These are phyloP conservation scores for Oldenlandia corymbosa DNA, from an alignment of 257 asterid genomes.

Conservation along the genomic window DNA sequence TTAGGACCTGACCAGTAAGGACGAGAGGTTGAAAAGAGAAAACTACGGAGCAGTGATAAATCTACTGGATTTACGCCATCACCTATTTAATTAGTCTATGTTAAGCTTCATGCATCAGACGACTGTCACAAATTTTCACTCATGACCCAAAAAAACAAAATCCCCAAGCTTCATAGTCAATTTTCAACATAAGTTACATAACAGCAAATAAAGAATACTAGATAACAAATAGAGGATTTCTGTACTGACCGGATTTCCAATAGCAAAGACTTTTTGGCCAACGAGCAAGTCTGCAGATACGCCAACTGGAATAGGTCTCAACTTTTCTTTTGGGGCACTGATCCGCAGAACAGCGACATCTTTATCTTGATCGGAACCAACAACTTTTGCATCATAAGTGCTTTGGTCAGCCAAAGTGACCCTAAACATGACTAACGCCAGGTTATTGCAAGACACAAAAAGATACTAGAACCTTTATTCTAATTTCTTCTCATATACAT, in stretches of 20 bases:
- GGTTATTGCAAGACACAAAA: constrained; percentile 11
- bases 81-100: not conserved
- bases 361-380: constrained; percentile 98
- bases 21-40: not conserved
- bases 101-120: too few species aligned
- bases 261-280: constrained; percentile 96
- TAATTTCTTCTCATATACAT: not conserved
- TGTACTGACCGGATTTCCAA: constrained; percentile 88
- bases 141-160: too few species aligned
- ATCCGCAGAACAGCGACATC: constrained; percentile 88
- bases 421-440: constrained; percentile 41
- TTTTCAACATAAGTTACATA: not conserved
- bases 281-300: constrained; percentile 91
- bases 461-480: not conserved
- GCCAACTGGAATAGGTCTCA: constrained; percentile 90
- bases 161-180: too few species aligned
- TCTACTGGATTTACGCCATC: too few species aligned
- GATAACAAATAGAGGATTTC: not conserved
- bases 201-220: not conserved
- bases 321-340: constrained; percentile 68
- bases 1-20: not conserved
- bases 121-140: too few species aligned
- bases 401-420: constrained; percentile 88
- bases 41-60: too few species aligned
- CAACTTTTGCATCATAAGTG: constrained; percentile 79